A percentile compares a stretch with the other conserved stretches of the same genome.
These are phyloP conservation scores for Fusarium poae DNA, from an alignment of 2,329 filamentous ascomycete genomes.

Conservation along the genomic window DNA sequence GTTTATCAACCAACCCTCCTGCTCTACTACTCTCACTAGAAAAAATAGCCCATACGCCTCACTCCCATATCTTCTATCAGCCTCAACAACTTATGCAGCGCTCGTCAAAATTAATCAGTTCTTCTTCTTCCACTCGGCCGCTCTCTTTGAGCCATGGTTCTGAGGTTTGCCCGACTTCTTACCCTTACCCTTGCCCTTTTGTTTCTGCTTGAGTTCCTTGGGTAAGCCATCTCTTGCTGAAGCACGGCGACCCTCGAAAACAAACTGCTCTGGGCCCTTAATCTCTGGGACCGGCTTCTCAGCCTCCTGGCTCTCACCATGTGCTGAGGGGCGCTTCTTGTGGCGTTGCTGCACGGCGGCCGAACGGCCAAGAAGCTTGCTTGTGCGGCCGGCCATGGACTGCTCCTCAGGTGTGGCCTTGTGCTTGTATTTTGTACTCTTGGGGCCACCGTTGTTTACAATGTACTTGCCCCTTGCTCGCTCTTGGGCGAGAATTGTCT, in stretches of 20 bases:
- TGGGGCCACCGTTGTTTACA: constrained; percentile 55
- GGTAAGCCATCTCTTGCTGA: constrained; percentile 74
- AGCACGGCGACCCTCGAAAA: constrained; percentile 86
- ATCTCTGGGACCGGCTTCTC: constrained; percentile 44
- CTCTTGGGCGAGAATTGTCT: constrained; percentile 65
- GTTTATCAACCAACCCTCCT: constrained; percentile 15
- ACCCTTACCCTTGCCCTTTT: constrained; percentile 66
- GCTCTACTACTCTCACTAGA: constrained; percentile 15
- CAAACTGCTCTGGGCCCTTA: constrained; percentile 75
- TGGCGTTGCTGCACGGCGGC: constrained; percentile 66
- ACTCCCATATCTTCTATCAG: neutral
- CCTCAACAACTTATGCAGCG: constrained; percentile 10
- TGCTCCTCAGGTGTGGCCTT: constrained; percentile 78
- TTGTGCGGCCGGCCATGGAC: constrained; percentile 78
- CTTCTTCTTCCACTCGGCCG: constrained; percentile 62
- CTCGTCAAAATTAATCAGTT: constrained; percentile 29
- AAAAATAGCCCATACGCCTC: constrained; percentile 20
- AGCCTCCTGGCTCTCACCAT: constrained; percentile 42
- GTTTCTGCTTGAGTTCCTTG: constrained; percentile 71
- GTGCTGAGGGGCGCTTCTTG: constrained; percentile 40
- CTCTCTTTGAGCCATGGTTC: constrained; percentile 56
- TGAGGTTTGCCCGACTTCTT: constrained; percentile 55
- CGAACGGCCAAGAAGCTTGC: constrained; percentile 79
- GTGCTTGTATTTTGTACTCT: constrained; percentile 70
- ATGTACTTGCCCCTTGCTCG: constrained; percentile 51